phyloP scores from a whole-genome alignment of 2,329 filamentous ascomycete species.

The Chrysoporthe cubensis region DNA sequence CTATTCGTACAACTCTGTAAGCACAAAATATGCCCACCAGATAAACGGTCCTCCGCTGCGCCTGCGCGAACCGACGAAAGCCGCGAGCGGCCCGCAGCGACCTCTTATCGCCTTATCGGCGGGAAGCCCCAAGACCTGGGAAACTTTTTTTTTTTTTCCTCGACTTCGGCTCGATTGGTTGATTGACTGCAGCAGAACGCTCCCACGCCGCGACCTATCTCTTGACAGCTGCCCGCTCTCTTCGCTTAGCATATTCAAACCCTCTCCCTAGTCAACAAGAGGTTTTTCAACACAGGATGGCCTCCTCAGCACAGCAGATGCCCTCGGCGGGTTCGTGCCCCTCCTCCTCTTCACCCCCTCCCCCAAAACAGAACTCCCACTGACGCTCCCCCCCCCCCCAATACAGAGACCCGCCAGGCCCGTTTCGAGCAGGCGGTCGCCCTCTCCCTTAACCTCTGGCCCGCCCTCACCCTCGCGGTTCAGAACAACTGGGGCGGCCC shows the following conservation, averaged over 20 bases:
- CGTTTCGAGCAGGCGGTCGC: slow-evolving; percentile 87
- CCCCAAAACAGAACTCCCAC: not conserved
- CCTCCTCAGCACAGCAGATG: slow-evolving; percentile 18
- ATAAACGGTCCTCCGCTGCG: not conserved
- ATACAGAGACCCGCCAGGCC: slow-evolving; percentile 58
- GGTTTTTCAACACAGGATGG: not conserved
- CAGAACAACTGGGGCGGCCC: slow-evolving; percentile 87
- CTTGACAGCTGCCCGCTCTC: too few species aligned
- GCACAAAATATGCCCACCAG: too few species aligned
- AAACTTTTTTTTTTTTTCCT: not conserved
- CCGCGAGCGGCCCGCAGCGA: not conserved
- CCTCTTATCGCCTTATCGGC: not conserved
- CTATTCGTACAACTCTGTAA: too few species aligned
- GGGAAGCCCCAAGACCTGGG: not conserved
- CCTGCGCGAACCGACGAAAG: not conserved
- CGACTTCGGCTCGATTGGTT: not conserved
- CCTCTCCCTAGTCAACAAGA: not conserved
- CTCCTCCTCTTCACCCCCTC: not conserved
- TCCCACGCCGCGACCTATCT: not conserved
- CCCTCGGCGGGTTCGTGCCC: not conserved
- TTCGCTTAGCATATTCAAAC: too few species aligned
- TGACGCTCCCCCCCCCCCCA: slow-evolving; percentile 17
- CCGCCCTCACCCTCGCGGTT: slow-evolving; percentile 83
- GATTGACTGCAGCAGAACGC: not conserved
- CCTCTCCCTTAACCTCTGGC: slow-evolving; percentile 85